Conservation (phyloP, 2,329 filamentous ascomycete genomes). For the Colletotrichum sp. region DNA sequence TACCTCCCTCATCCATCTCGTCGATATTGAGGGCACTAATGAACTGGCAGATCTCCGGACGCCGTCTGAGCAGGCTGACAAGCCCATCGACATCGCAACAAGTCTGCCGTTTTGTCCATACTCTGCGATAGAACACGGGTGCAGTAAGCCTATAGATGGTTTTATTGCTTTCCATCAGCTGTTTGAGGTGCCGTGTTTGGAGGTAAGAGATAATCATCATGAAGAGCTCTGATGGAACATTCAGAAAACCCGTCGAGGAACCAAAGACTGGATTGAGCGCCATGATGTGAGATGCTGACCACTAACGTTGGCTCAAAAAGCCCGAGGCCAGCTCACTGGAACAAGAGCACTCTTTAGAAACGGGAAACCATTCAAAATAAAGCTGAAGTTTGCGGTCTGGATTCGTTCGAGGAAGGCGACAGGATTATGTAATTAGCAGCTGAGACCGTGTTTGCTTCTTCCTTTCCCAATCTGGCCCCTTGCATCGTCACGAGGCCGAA, state of each 20-base stretch:
- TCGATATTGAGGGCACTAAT: rapidly evolving
- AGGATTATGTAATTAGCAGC: neutral
- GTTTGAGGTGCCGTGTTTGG: neutral
- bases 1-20: rapidly evolving
- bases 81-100: rapidly evolving
- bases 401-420: neutral
- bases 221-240: neutral
- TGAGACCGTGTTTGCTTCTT: neutral
- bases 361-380: rapidly evolving
- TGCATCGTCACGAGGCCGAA: neutral
- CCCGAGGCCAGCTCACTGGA: no score
- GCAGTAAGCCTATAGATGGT: rapidly evolving
- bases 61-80: neutral
- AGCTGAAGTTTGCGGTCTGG: neutral
- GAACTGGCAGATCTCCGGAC: rapidly evolving
- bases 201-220: rapidly evolving
- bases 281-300: neutral
- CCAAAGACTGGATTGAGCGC: rapidly evolving
- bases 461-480: neutral
- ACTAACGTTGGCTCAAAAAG: neutral
- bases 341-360: no score
- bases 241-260: rapidly evolving
- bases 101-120: neutral
- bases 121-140: neutral
- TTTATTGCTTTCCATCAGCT: neutral